These are phyloP conservation scores for Hapsidospora chrysogenum DNA, from an alignment of 495 filamentous ascomycete genomes.

Conservation along the genomic window DNA sequence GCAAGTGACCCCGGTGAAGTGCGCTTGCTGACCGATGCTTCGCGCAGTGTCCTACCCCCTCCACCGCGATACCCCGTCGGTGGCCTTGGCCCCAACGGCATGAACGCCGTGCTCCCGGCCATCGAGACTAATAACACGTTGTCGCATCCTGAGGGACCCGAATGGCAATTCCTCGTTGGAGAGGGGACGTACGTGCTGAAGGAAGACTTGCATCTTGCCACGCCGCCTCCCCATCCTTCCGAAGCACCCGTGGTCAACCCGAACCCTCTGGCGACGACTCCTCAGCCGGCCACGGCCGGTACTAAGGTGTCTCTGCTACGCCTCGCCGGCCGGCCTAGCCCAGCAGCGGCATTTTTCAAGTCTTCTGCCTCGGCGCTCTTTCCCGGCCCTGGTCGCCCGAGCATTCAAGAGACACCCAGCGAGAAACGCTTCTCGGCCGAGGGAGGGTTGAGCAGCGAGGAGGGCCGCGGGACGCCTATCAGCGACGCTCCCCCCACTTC, in stretches of 20 bases:
- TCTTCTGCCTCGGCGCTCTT: conserved; percentile 16
- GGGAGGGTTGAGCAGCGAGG: conserved; percentile 26
- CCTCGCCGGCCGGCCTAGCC: conserved; percentile 40
- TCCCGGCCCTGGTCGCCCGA: conserved; percentile 24
- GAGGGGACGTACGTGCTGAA: conserved; percentile 85
- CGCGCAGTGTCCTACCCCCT: conserved; percentile 60
- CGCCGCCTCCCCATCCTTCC: conserved; percentile 85
- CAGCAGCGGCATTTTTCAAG: conserved; percentile 35
- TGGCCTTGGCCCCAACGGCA: conserved; percentile 21
- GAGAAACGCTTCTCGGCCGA: conserved; percentile 49
- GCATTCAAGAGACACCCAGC: conserved; percentile 41
- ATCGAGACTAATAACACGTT: conserved; percentile 89
- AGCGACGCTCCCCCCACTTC: conserved; percentile 18
- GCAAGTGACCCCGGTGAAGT: not conserved
- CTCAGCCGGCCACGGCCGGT: conserved; percentile 62
- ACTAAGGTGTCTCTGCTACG: conserved; percentile 71
- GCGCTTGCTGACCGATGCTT: too few relatives aligned
- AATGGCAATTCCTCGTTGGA: conserved; percentile 73
- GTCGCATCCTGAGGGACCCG: conserved; percentile 58
- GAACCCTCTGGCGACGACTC: conserved; percentile 77
- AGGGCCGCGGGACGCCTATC: conserved; percentile 22
- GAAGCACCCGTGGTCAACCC: conserved; percentile 72
- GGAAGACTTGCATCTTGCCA: conserved; percentile 83
- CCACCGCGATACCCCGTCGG: conserved; percentile 65
- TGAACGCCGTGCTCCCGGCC: conserved; percentile 40